These are phyloP conservation scores for Crotalaria pallida DNA, from an alignment of 306 rosid genomes.

Conservation along the genomic window DNA sequence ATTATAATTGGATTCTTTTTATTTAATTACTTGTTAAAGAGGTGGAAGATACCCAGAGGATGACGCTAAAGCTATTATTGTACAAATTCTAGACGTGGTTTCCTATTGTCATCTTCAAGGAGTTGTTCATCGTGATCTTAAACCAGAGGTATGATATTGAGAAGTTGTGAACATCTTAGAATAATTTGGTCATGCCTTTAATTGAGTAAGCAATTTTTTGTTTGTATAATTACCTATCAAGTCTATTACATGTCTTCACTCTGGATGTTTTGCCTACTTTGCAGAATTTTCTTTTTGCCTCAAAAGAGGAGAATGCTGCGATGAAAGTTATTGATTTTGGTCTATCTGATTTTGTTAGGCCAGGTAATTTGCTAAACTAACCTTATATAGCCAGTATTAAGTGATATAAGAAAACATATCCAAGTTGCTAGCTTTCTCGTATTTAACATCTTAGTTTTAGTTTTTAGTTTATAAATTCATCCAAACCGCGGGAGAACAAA, in stretches of 20 bases:
- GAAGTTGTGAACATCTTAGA: slow-evolving; percentile 15
- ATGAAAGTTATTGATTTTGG: slow-evolving; percentile 95
- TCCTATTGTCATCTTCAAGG: slow-evolving; percentile 94
- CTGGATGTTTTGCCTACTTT: slow-evolving; percentile 20
- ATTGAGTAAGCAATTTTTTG: background rate
- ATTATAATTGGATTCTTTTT: slow-evolving; percentile 22
- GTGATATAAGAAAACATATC: slow-evolving; percentile 1
- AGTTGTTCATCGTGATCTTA: slow-evolving; percentile 91
- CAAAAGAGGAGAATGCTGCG: slow-evolving; percentile 66
- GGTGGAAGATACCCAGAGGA: slow-evolving; percentile 95
- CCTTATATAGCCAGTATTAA: slow-evolving; percentile 1
- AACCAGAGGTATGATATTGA: slow-evolving; percentile 74
- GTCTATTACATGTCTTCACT: slow-evolving; percentile 9
- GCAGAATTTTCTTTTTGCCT: slow-evolving; percentile 90
- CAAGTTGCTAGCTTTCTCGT: slow-evolving; percentile 8
- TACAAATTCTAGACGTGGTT: slow-evolving; percentile 78
- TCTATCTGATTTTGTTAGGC: slow-evolving; percentile 87
- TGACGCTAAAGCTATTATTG: slow-evolving; percentile 81
- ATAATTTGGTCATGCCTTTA: slow-evolving; percentile 14
- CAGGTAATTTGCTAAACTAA: slow-evolving; percentile 50
- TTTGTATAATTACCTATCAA: background rate
- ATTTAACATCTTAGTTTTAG: background rate
- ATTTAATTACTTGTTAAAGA: slow-evolving; percentile 40
- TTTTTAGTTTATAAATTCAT: slow-evolving; percentile 2
- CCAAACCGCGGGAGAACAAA: slow-evolving; percentile 10